phyloP scores from a whole-genome alignment of 768 basidiomycete genomes.

The Cystobasidium ongulense region DNA sequence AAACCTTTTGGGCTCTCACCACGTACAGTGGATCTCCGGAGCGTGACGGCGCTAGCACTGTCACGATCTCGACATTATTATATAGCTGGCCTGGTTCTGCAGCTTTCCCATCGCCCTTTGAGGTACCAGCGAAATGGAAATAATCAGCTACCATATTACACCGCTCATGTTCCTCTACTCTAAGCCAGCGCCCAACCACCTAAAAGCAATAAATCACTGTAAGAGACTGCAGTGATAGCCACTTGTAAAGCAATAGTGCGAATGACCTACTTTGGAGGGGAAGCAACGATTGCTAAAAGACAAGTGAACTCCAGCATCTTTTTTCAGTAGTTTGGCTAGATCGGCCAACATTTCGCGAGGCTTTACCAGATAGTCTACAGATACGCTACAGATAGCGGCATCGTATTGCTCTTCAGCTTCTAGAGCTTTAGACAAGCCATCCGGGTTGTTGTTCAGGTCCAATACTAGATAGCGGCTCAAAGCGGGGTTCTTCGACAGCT shows the following conservation, averaged over 20 bases:
- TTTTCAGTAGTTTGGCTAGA: slow-evolving; percentile 6
- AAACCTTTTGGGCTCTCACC: slow-evolving; percentile 1
- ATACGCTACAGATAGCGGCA: slow-evolving; percentile 30
- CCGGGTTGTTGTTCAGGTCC: slow-evolving; percentile 8
- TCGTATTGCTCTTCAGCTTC: background rate
- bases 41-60: background rate
- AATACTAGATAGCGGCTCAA: background rate
- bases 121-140: slow-evolving; percentile 25
- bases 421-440: background rate
- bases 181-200: slow-evolving; percentile 23
- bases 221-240: no score
- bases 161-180: background rate
- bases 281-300: slow-evolving; percentile 22
- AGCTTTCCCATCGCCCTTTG: background rate
- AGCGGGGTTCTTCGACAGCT: slow-evolving; percentile 15
- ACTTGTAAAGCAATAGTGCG: no score
- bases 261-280: slow-evolving; percentile 15
- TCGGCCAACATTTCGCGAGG: slow-evolving; percentile 17
- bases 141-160: slow-evolving; percentile 29
- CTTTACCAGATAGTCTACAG: slow-evolving; percentile 16
- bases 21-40: slow-evolving; percentile 22
- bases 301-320: slow-evolving; percentile 8
- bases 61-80: slow-evolving; percentile 15
- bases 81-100: background rate
- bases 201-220: no score